Percentiles rank a stretch among this genome's conserved stretches.
These are phyloP conservation scores for Colletotrichum viniferum DNA, from an alignment of 2,329 filamentous ascomycete species.

Conservation along the genomic window DNA sequence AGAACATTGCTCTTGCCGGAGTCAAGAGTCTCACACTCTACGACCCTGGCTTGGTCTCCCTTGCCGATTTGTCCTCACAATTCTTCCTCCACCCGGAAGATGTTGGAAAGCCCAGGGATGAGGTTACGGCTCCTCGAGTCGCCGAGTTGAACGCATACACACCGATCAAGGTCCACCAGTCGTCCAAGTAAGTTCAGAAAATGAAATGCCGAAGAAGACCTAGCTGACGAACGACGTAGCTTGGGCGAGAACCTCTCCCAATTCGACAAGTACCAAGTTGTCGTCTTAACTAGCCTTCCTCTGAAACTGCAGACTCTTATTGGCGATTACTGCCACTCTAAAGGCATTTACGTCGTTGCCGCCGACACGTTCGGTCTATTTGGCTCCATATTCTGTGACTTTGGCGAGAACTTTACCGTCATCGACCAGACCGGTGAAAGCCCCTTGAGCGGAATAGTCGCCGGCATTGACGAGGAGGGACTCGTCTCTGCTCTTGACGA, in stretches of 20 bases:
- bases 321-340: conserved; percentile 91
- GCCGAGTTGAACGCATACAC: conserved; percentile 97
- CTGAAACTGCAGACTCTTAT: conserved; percentile 82
- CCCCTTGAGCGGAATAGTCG: conserved; percentile 85
- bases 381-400: conserved; percentile 95
- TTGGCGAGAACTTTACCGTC: conserved; percentile 90
- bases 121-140: conserved; percentile 85
- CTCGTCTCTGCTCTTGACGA: conserved; percentile 93
- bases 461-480: conserved; percentile 86
- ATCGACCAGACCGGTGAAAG: conserved; percentile 92
- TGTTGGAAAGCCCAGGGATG: conserved; percentile 88
- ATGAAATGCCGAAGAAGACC: background rate
- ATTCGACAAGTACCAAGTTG: conserved; percentile 89
- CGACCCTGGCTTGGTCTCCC: conserved; percentile 82
- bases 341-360: conserved; percentile 88
- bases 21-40: conserved; percentile 96
- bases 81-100: conserved; percentile 93
- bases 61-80: conserved; percentile 92
- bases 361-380: conserved; percentile 94
- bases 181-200: conserved; percentile 48
- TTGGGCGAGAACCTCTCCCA: conserved; percentile 78
- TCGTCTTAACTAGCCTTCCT: conserved; percentile 86
- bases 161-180: conserved; percentile 79
- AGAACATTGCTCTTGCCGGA: conserved; percentile 96
- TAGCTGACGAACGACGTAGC: conserved; percentile 41